These are phyloP conservation scores for Blastosporella zonata DNA, from an alignment of 1,284 basidiomycete genomes.

Conservation along the genomic window DNA sequence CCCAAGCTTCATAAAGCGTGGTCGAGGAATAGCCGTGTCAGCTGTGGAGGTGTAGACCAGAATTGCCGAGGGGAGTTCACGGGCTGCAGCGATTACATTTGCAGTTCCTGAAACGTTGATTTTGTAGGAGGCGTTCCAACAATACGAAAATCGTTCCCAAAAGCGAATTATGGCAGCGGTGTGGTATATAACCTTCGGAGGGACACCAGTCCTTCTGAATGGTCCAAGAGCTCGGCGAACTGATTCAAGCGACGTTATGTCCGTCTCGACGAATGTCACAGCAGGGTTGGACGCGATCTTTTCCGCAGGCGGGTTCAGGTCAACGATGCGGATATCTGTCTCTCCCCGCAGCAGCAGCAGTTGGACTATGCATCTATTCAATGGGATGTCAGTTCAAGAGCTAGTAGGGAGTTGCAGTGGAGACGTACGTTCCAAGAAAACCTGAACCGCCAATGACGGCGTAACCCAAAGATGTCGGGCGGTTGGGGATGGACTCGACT, in stretches of 20 bases:
- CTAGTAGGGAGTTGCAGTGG: not conserved
- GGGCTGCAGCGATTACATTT: slow-evolving; percentile 27
- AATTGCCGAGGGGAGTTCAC: slow-evolving; percentile 24
- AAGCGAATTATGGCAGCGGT: slow-evolving; percentile 33
- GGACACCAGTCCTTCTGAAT: slow-evolving; percentile 23
- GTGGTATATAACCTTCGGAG: slow-evolving; percentile 31
- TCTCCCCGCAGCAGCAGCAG: slow-evolving; percentile 33
- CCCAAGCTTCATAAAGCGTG: slow-evolving; percentile 28
- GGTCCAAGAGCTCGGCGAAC: slow-evolving; percentile 25
- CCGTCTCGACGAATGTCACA: slow-evolving; percentile 28
- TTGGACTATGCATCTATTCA: slow-evolving; percentile 30
- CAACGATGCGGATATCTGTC: slow-evolving; percentile 31
- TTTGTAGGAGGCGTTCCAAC: slow-evolving; percentile 27
- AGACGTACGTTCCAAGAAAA: slow-evolving; percentile 32
- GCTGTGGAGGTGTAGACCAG: slow-evolving; percentile 32
- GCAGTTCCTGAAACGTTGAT: slow-evolving; percentile 32
- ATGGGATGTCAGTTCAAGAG: not conserved
- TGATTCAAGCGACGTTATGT: slow-evolving; percentile 30
- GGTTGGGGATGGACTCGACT: slow-evolving; percentile 24
- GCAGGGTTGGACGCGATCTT: slow-evolving; percentile 24
- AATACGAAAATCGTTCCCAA: slow-evolving; percentile 33
- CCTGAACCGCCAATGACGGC: slow-evolving; percentile 34
- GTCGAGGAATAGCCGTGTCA: slow-evolving; percentile 24
- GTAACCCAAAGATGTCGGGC: slow-evolving; percentile 28
- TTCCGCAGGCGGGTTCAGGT: slow-evolving; percentile 27